Evolutionary conservation across 2,329 filamentous ascomycete genomes (phyloP), one percentile per base, ranked within the genome.

Genomic region (Cercospora sp.): DNA sequence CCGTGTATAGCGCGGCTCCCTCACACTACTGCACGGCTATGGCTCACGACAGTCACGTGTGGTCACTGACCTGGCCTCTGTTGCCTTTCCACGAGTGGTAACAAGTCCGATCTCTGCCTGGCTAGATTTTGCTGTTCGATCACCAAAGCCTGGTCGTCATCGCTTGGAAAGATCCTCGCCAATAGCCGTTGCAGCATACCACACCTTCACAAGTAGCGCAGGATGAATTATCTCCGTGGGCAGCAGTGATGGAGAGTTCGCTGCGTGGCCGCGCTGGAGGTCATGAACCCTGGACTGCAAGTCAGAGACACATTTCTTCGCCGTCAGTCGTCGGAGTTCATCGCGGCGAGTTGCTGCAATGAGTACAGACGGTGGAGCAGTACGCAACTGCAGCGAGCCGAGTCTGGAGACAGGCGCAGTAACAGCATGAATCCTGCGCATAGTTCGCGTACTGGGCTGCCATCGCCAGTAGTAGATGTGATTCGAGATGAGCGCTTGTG

Each of bases 101-200:
- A 61, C 21, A 66, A 16, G 55, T 43, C 67, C 67, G 67, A 69
- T 66, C 67, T 66, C 40, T 61, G 43, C 59, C 49, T 55, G 60
- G 49, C 61, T 30, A 69, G 64, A 69, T 69, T 64, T 57, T 34
- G 58, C 45, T 62, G 26, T 37, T 34, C 28, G 49, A 67, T 59
- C 65, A 60, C 49, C 18, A 43, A 26, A 43, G 60, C 60, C 60
- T 67, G 51, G 51, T 45, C 65, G 26, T n/a, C 28, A 49, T 63
- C 26, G 45, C 49, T 32, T 37, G 32, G 21, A 28, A 32, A 49
- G 43, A 32, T 26, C 40, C 40, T 49, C 60, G n/a, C 24, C 13
- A 21, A 51, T 62, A 16, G 37, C n/a, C 45, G 45, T 34, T 24
- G 40, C n/a, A 57, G 43, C 24, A 30, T 32, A 40, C 45, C 43